Evolutionary conservation across 345 rosid genomes (phyloP).

Genomic region (Boechera divaricarpa): DNA sequence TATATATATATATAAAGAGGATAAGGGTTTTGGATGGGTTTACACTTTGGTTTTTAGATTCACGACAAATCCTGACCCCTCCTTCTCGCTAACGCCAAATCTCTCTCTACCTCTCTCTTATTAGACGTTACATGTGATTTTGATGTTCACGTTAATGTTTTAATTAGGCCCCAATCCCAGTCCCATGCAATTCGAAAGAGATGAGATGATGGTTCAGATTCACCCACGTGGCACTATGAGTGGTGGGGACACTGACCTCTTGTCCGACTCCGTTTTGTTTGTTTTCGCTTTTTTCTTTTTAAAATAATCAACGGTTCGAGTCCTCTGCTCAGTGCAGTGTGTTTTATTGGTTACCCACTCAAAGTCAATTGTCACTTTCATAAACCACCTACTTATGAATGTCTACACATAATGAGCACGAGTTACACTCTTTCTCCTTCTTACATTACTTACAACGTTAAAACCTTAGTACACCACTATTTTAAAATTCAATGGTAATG

Average conservation of each 20-base stretch:
- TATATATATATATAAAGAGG: too few species aligned
- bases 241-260: constrained; percentile 41
- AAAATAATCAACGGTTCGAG: constrained; percentile 38
- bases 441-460: neutral
- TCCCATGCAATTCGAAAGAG: constrained; percentile 45
- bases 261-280: constrained; percentile 41
- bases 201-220: constrained; percentile 28
- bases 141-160: constrained; percentile 37
- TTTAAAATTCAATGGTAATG: neutral
- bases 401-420: constrained; percentile 27
- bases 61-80: constrained; percentile 43
- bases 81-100: constrained; percentile 47
- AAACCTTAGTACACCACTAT: neutral
- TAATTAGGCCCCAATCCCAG: constrained; percentile 20
- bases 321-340: constrained; percentile 26
- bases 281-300: constrained; percentile 6
- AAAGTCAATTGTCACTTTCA: constrained; percentile 23
- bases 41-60: constrained; percentile 25
- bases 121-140: constrained; percentile 37
- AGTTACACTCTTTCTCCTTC: constrained; percentile 27
- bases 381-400: constrained; percentile 33
- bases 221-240: constrained; percentile 26
- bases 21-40: constrained; percentile 46
- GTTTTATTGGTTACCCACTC: constrained; percentile 34
- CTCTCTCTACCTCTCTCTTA: constrained; percentile 8